These are phyloP conservation scores for Solanum paucissectum DNA, from an alignment of 257 asterid genomes.

Conservation along the genomic window DNA sequence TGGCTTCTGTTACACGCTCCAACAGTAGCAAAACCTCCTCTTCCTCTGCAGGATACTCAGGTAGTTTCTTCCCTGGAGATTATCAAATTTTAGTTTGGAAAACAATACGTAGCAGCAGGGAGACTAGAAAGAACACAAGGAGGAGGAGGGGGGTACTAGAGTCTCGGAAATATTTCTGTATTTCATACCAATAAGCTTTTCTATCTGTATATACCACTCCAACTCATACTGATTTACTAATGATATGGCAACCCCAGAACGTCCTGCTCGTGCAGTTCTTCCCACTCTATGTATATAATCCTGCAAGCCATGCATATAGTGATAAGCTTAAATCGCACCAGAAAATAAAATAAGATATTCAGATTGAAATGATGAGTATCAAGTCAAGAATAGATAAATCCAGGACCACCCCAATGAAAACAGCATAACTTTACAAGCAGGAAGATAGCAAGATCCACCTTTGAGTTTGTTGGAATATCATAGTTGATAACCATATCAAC, in stretches of 20 bases:
- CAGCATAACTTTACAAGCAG: not conserved
- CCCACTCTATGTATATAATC: constrained; percentile 98
- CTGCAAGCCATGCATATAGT: constrained; percentile 24
- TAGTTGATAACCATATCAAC: constrained; percentile 90
- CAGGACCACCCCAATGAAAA: not conserved
- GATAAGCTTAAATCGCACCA: not conserved
- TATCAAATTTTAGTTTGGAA: not conserved
- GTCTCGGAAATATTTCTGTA: not conserved
- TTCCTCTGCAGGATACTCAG: constrained; percentile 54
- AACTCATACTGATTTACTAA: constrained; percentile 78
- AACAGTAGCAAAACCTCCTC: constrained; percentile 64
- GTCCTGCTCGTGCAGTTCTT: constrained; percentile 97
- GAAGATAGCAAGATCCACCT: constrained; percentile 30
- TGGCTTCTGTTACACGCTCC: constrained; percentile 76
- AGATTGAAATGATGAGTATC: not conserved
- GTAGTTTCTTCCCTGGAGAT: constrained; percentile 58
- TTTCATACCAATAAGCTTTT: constrained; percentile 62
- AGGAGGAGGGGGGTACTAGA: not conserved
- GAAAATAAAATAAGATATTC: not conserved
- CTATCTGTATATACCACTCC: constrained; percentile 84
- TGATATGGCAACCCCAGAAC: constrained; percentile 84
- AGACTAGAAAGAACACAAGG: not conserved
- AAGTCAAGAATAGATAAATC: not conserved
- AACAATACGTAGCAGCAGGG: not conserved
- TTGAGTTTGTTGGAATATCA: constrained; percentile 83